Conservation (phyloP, 805 yeast species). For the Phaffomyces antillensis region DNA sequence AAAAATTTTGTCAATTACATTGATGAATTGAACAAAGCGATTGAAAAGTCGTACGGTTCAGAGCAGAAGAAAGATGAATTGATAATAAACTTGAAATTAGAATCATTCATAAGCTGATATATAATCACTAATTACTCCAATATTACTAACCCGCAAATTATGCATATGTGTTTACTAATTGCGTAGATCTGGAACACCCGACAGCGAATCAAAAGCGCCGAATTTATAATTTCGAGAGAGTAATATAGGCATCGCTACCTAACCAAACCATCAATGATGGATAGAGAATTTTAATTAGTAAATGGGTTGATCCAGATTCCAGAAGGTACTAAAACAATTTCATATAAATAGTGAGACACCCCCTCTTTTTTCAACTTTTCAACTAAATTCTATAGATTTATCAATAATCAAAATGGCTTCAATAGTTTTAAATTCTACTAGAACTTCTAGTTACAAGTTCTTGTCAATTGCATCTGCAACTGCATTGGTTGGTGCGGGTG, state of each 20-base stretch:
- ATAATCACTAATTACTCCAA: no score
- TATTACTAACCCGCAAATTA: no score
- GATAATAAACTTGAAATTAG: not conserved
- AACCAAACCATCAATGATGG: no score
- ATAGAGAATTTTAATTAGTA: no score
- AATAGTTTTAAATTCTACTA: conserved; percentile 2
- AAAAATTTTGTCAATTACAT: conserved; percentile 20
- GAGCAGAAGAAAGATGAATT: not conserved
- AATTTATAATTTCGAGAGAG: not conserved
- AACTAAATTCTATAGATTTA: not conserved
- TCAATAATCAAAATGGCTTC: conserved; percentile 3
- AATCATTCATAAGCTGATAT: not conserved
- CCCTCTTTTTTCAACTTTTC: not conserved
- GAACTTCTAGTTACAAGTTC: not conserved
- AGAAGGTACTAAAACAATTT: no score
- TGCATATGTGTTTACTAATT: not conserved
- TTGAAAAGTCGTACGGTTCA: not conserved
- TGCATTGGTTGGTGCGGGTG: conserved; percentile 1
- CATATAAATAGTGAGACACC: not conserved
- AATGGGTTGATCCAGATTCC: no score
- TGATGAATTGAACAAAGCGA: conserved; percentile 13
- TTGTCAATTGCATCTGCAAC: conserved; percentile 2
- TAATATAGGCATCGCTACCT: no score
- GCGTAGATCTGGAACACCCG: not conserved
- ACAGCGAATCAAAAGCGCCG: conserved; percentile 3